Percentiles rank a stretch among this genome's conserved stretches.
phyloP scores from a whole-genome alignment of 164 flowering plant species.

The Pachysandra terminalis region DNA sequence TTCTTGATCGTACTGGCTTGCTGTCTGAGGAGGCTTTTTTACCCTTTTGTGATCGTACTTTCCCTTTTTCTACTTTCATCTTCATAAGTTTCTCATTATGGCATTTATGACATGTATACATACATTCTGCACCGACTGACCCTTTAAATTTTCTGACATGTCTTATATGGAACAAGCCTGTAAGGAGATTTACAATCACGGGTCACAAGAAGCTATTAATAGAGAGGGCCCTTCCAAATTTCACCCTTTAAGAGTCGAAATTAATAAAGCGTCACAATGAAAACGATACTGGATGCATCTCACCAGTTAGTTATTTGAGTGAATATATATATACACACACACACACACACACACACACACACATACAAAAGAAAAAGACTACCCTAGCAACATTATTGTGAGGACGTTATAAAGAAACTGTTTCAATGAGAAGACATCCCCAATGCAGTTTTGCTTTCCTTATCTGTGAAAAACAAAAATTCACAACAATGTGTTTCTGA shows the following conservation, averaged over 20 bases:
- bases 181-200: constrained; percentile 6
- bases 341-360: no score
- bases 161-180: constrained; percentile 83
- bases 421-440: not conserved
- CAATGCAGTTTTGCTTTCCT: not conserved
- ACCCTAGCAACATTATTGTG: not conserved
- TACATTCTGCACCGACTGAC: constrained; percentile 29
- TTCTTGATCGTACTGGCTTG: constrained; percentile 16
- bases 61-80: constrained; percentile 25
- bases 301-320: not conserved
- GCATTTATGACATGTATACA: constrained; percentile 67
- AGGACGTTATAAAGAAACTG: not conserved
- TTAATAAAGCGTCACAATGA: not conserved
- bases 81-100: constrained; percentile 28
- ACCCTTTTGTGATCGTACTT: constrained; percentile 15
- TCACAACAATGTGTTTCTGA: no score
- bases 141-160: constrained; percentile 60
- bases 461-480: not conserved
- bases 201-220: constrained; percentile 3
- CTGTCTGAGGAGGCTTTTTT: constrained; percentile 15
- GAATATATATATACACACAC: no score
- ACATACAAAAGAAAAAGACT: not conserved
- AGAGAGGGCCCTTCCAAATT: not conserved
- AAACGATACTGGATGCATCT: not conserved
- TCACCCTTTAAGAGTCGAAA: not conserved